phyloP scores from a whole-genome alignment of 768 basidiomycete species.

The Leccinum longicurvipes region DNA sequence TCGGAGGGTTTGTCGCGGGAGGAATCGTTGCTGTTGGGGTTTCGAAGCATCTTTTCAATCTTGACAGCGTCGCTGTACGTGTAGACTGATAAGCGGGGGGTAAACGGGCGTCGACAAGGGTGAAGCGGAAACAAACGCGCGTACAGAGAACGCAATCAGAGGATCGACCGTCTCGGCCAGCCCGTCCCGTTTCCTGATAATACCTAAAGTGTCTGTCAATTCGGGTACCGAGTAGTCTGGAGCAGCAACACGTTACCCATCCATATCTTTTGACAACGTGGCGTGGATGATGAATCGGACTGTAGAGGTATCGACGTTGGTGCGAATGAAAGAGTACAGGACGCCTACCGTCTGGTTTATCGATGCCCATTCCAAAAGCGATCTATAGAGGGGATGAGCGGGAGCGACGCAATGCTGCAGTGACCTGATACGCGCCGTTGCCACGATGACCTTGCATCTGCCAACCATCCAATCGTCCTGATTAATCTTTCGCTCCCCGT shows the following conservation, averaged over 20 bases:
- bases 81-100: conserved; percentile 50
- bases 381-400: conserved; percentile 45
- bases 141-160: conserved; percentile 87
- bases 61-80: conserved; percentile 53
- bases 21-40: conserved; percentile 39
- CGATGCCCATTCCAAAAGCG: conserved; percentile 97
- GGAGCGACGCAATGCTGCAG: not conserved
- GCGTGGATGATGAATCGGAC: conserved; percentile 93
- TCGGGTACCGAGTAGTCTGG: not conserved
- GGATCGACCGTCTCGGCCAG: conserved; percentile 83
- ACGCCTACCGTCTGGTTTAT: conserved; percentile 69
- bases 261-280: conserved; percentile 76
- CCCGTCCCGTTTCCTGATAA: conserved; percentile 96
- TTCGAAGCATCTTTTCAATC: conserved; percentile 59
- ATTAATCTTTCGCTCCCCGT: conserved; percentile 56
- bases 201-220: conserved; percentile 44
- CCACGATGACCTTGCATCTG: conserved; percentile 78
- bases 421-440: conserved; percentile 61
- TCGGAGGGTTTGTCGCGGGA: conserved; percentile 29
- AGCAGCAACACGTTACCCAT: conserved; percentile 52
- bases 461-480: conserved; percentile 75
- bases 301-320: conserved; percentile 28
- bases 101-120: not conserved
- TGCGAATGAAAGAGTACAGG: not conserved
- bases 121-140: conserved; percentile 26